Base-by-base conservation (phyloP, 1,284 basidiomycete genomes). In the Trametes pubescens region DNA sequence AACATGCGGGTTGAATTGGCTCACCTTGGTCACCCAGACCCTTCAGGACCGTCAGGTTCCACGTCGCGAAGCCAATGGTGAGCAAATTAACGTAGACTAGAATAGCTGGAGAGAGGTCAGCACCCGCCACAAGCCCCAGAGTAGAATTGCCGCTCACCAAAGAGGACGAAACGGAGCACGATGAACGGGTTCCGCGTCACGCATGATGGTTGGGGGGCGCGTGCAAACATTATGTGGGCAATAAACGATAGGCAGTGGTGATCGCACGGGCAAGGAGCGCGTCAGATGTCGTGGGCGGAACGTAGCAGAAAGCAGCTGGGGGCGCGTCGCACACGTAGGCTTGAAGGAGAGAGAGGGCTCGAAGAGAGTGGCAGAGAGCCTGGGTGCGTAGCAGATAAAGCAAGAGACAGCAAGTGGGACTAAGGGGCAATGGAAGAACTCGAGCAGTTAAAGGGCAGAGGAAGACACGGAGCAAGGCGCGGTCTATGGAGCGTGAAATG, bases 11-110 rank as follows among this genome's bases (percentile, higher is more conserved):
- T 14, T 5, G 10, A 14, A 32, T 53, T 49, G 4, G 82, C 87
- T 77, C 67, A 78, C 73, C 57, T 11, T 60, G 48, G 21, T 75
- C 58, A 13, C 76, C 78, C 29, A 74, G 72, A 40, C 76, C 73
- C 56, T 69, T 76, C 34, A 79, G 75, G 18, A 79, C 76, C 49
- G 75, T 75, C 26, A 87, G 74, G 71, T 87, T 86, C 87, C 87
- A 89, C 37, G 81, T 79, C 11, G 86, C 81, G 68, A 89, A 86
- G 16, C 82, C 79, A 57, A 89, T 71, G 14, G 81, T 74, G 52
- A 88, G 76, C 44, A 85, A 61, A 64, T 81, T 85, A 56, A 89
- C 72, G 68, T 84, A 85, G 10, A 79, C 67, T 37, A 88, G 76
- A 51, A 89, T 77, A 63, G 81, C 88, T 90, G 69, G 0, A 51